Conservation (phyloP, 2,329 filamentous ascomycete genomes). For the Monilinia vaccinii-corymbosi region DNA sequence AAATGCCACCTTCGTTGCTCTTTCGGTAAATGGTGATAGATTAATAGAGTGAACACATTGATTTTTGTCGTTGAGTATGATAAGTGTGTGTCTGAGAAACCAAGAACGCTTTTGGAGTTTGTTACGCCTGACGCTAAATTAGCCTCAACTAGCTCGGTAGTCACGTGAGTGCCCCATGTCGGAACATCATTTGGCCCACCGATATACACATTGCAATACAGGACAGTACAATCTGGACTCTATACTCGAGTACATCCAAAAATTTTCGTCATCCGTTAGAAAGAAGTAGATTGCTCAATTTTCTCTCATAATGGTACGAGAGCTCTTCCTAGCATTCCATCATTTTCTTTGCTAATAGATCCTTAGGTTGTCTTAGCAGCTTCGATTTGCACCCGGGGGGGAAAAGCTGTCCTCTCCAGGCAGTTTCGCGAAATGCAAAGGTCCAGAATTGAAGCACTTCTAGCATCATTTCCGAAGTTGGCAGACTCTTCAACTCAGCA, state of each 20-base stretch:
- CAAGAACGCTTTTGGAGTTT: background rate
- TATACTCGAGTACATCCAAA: conserved; percentile 13
- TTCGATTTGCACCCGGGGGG: conserved; percentile 96
- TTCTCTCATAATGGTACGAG: conserved; percentile 17
- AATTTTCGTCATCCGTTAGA: conserved; percentile 6
- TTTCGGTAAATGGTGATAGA: background rate
- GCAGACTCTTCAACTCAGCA: conserved; percentile 94
- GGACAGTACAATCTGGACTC: background rate
- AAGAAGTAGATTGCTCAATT: background rate
- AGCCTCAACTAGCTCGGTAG: background rate
- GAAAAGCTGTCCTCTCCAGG: conserved; percentile 94
- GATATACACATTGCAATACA: conserved; percentile 8
- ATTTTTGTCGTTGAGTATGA: background rate
- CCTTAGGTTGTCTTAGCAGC: conserved; percentile 89
- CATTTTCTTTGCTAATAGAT: conserved; percentile 14
- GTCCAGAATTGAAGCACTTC: conserved; percentile 89
- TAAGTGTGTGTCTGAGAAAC: background rate
- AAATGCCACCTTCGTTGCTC: background rate
- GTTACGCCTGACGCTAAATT: background rate
- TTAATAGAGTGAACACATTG: background rate
- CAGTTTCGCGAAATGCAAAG: conserved; percentile 97
- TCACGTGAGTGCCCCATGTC: conserved; percentile 10
- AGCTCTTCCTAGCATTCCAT: background rate
- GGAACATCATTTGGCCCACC: conserved; percentile 6
- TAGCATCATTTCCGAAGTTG: conserved; percentile 95